Percentiles rank a stretch among this genome's conserved stretches.
Evolutionary conservation across 352 stramenopile genomes (phyloP).

Genomic region (Globisporangium emineosum): DNA sequence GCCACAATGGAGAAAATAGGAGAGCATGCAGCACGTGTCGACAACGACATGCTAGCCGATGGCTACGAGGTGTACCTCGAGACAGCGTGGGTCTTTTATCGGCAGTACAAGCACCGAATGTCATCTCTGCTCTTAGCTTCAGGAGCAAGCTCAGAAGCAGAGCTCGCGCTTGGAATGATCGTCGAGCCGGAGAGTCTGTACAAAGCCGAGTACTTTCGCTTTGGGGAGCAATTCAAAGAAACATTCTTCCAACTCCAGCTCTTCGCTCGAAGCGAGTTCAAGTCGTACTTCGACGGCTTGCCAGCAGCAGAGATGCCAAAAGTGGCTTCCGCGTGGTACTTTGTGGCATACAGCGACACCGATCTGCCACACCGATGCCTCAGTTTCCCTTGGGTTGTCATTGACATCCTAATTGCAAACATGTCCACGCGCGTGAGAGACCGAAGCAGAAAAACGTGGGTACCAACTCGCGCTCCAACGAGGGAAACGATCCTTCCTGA

Average conservation of each 20-base stretch:
- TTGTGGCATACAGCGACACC: slow-evolving; percentile 47
- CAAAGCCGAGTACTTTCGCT: slow-evolving; percentile 76
- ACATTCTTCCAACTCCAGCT: slow-evolving; percentile 48
- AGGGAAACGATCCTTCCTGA: slow-evolving; percentile 41
- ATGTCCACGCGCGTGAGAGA: slow-evolving; percentile 23
- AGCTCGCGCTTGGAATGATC: slow-evolving; percentile 76
- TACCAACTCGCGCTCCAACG: slow-evolving; percentile 20
- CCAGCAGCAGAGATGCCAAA: slow-evolving; percentile 26
- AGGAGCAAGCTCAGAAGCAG: slow-evolving; percentile 54
- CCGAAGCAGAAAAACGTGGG: slow-evolving; percentile 24
- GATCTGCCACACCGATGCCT: slow-evolving; percentile 31
- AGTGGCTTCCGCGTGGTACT: slow-evolving; percentile 71
- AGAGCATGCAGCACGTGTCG: slow-evolving; percentile 22
- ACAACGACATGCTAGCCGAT: slow-evolving; percentile 46
- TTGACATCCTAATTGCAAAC: slow-evolving; percentile 47
- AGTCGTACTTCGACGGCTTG: slow-evolving; percentile 20
- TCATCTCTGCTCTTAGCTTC: slow-evolving; percentile 56
- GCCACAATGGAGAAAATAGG: slow-evolving; percentile 32
- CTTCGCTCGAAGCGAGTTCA: slow-evolving; percentile 50
- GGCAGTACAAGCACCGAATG: slow-evolving; percentile 63
- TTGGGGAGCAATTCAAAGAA: slow-evolving; percentile 69
- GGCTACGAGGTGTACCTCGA: slow-evolving; percentile 51
- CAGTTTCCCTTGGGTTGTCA: slow-evolving; percentile 77
- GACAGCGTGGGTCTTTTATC: slow-evolving; percentile 44
- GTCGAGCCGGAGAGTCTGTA: slow-evolving; percentile 53